A percentile compares a stretch with the other conserved stretches of the same genome.
These are phyloP conservation scores for Liriodendron chinense DNA, from an alignment of 164 flowering plant species.

Conservation along the genomic window DNA sequence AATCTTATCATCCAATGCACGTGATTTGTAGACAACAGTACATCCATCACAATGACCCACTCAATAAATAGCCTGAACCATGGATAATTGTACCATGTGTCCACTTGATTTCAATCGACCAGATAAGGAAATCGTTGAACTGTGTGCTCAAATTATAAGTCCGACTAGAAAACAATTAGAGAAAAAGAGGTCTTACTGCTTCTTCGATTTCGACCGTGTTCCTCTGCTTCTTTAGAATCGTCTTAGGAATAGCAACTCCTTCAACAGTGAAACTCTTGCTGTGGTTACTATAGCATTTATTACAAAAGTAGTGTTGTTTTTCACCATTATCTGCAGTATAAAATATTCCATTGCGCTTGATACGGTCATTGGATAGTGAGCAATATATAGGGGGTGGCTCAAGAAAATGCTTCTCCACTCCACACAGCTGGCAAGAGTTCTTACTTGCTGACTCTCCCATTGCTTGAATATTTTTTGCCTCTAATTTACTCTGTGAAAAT, in stretches of 20 bases:
- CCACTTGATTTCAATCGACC: not conserved
- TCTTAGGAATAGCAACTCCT: conserved; percentile 9
- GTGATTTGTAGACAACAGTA: not conserved
- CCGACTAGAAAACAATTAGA: not conserved
- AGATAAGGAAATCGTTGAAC: no score
- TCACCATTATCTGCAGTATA: conserved; percentile 4
- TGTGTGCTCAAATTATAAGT: not conserved
- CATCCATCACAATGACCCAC: not conserved
- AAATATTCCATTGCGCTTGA: conserved; percentile 17
- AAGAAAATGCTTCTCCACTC: conserved; percentile 14
- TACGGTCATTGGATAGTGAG: conserved; percentile 11
- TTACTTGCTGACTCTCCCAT: conserved; percentile 9
- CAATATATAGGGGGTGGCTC: conserved; percentile 21
- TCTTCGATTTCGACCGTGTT: conserved; percentile 19
- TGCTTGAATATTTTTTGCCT: conserved; percentile 9
- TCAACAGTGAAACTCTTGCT: conserved; percentile 11
- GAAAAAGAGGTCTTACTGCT: conserved; percentile 4
- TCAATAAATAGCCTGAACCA: not conserved
- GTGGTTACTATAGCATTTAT: conserved; percentile 14
- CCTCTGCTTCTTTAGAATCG: conserved; percentile 14
- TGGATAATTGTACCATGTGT: not conserved
- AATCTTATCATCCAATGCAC: not conserved
- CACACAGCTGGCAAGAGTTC: conserved; percentile 21
- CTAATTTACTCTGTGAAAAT: conserved; percentile 13
- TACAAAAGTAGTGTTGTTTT: conserved; percentile 11